Conservation (phyloP, 257 asterid species). For the Solanum chiquidenum region DNA sequence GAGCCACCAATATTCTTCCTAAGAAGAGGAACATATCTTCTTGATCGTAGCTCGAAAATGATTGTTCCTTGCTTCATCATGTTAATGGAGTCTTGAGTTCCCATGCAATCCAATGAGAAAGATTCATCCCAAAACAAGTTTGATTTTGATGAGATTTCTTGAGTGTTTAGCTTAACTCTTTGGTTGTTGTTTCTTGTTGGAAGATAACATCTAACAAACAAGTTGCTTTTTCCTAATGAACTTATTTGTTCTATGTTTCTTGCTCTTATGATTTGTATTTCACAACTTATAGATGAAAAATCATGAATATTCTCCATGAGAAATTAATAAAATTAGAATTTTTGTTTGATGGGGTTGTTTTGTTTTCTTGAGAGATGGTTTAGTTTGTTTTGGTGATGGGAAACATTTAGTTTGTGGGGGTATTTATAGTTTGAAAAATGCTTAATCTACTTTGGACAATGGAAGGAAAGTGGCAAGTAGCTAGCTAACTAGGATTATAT, state of each 20-base stretch:
- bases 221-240: slow-evolving; percentile 2
- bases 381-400: slow-evolving; percentile 7
- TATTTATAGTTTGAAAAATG: slow-evolving; percentile 12
- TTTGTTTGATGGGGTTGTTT: background rate
- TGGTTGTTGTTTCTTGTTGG: slow-evolving; percentile 27
- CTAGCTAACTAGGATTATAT: background rate
- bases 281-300: slow-evolving; percentile 13
- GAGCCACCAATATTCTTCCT: slow-evolving; percentile 28
- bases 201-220: slow-evolving; percentile 56
- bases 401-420: background rate
- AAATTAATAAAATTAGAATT: background rate
- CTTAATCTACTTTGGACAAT: background rate
- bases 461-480: background rate
- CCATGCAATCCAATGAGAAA: slow-evolving; percentile 42
- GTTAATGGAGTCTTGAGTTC: slow-evolving; percentile 24
- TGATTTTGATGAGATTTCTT: slow-evolving; percentile 30
- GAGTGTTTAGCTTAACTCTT: slow-evolving; percentile 36
- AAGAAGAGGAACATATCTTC: slow-evolving; percentile 16
- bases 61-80: slow-evolving; percentile 24
- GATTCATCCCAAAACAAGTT: slow-evolving; percentile 36
- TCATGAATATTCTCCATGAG: slow-evolving; percentile 15
- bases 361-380: background rate
- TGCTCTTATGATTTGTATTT: slow-evolving; percentile 32
- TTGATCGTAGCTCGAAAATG: slow-evolving; percentile 45
- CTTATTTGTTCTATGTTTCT: slow-evolving; percentile 21